Evolutionary conservation across 129 eudicot genomes (phyloP), one percentile per base, ranked within the genome.

Genomic region (Flaveria sonorensis): DNA sequence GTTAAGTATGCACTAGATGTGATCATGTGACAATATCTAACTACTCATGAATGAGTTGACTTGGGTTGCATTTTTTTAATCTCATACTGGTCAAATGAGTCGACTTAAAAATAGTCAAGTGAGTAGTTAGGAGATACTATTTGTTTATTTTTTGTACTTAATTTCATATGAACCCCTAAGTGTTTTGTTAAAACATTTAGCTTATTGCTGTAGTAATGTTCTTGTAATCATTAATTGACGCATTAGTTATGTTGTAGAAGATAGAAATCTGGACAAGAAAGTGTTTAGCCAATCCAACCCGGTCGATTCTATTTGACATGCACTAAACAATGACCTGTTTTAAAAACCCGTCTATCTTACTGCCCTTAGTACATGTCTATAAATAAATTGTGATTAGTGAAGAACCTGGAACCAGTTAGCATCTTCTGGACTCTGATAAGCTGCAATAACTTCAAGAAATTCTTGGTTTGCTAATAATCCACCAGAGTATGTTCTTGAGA

Each of bases 361-460:
- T 16, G 21, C 26, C 13, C 9, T 9, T 16, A 4, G 48, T 1
- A 18, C 18, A 18, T 73, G 46, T 57, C n/a, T 59, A 42, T 32
- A 23, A 19, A 7, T 18, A 30, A 46, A 52, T 3, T 21, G 81
- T 51, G 66, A 15, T 19, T 14, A 72, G 67, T 18, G 7, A 39
- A 57, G 56, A 71, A 90, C 98, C 98, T 93, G 97, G 83, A 90
- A 93, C 97, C 97, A 94, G 71, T 77, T 82, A 15, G 81, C 79
- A 75, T 86, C 85, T 81, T 89, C 96, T 6, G 86, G 92, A 72
- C 96, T 94, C 81, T 94, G 99, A 81, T 85, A 94, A 7, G 99
- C 99, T 4, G 99, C 99, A 63, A 94, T 86, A 28, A 94, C 97
- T 80, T 94, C 90, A 36, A 94, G 90, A 71, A 94, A 89, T 7